Conservation (phyloP, 2,329 filamentous ascomycete genomes). For the Phaeosphaeriaceae sp. region DNA sequence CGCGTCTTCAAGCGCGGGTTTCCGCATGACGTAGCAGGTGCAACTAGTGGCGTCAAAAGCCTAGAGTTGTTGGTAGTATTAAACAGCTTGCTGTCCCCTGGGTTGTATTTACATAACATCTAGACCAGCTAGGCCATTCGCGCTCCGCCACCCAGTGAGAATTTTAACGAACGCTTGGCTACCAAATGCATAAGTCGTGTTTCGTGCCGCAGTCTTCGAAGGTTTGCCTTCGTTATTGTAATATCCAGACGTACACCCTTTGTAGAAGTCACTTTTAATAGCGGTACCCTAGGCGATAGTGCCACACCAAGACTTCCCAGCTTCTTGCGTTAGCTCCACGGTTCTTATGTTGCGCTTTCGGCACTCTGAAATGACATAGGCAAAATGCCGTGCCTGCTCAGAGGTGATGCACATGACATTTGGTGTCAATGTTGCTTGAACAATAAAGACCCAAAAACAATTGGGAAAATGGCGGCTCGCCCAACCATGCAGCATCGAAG, state of each 20-base stretch:
- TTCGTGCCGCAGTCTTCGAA: conserved; percentile 23
- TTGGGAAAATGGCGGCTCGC: conserved; percentile 61
- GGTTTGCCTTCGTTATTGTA: conserved; percentile 49
- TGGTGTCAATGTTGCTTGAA: conserved; percentile 28
- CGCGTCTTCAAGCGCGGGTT: not conserved
- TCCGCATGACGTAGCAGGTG: not conserved
- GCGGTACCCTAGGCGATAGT: conserved; percentile 50
- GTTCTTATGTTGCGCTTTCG: conserved; percentile 34
- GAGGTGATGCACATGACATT: conserved; percentile 36
- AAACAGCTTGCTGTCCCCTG: not conserved
- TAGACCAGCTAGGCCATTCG: conserved; percentile 39
- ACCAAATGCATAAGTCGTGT: conserved; percentile 37
- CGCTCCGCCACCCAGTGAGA: conserved; percentile 41
- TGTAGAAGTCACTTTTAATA: conserved; percentile 48
- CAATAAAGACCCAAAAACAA: conserved; percentile 53
- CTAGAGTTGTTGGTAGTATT: not conserved
- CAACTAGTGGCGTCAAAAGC: not conserved
- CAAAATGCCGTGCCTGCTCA: conserved; percentile 50
- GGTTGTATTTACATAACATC: conserved; percentile 23
- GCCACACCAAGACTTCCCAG: conserved; percentile 57
- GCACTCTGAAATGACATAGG: conserved; percentile 52
- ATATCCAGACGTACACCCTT: conserved; percentile 63
- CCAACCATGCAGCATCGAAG: conserved; percentile 61
- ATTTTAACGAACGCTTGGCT: conserved; percentile 41
- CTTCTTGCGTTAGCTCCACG: conserved; percentile 55